Evolutionary conservation across 108 stramenopile genomes (phyloP).

Genomic region (Licmophora abbreviata): DNA sequence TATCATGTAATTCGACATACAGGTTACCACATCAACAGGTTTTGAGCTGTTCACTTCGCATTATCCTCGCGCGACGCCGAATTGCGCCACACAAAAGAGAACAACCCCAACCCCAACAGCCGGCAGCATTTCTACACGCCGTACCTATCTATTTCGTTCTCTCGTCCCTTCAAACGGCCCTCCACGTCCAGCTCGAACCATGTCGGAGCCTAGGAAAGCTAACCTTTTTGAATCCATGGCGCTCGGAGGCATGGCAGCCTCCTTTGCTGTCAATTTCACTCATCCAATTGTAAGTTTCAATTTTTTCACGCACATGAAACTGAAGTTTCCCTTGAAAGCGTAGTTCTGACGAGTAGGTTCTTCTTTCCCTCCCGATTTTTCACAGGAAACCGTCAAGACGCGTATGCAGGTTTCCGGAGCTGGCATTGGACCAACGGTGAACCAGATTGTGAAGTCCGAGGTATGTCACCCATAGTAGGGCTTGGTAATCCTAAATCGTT

Average conservation of each 20-base stretch:
- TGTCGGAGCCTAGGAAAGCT: slow-evolving; percentile 26
- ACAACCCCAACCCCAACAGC: too few relatives aligned
- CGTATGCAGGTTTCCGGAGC: slow-evolving; percentile 84
- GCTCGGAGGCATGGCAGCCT: slow-evolving; percentile 62
- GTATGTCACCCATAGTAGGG: neutral
- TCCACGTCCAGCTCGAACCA: too few relatives aligned
- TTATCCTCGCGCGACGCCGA: too few relatives aligned
- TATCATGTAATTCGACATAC: too few relatives aligned
- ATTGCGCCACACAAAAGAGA: too few relatives aligned
- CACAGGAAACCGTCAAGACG: slow-evolving; percentile 89
- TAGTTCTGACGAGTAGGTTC: neutral
- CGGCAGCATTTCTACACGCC: too few relatives aligned
- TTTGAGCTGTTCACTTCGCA: too few relatives aligned
- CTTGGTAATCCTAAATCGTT: neutral
- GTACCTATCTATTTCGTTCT: too few relatives aligned
- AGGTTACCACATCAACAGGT: too few relatives aligned
- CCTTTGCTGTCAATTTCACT: slow-evolving; percentile 81
- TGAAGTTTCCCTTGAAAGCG: neutral
- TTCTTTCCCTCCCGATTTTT: too few relatives aligned
- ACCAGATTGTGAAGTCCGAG: slow-evolving; percentile 1
- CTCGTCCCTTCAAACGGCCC: too few relatives aligned
- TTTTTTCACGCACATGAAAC: neutral
- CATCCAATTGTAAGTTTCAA: slow-evolving; percentile 46
- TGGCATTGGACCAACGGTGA: slow-evolving; percentile 19
- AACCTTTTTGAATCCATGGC: slow-evolving; percentile 39